phyloP scores from a whole-genome alignment of 2,329 filamentous ascomycete species.

The Bisporella sp. region DNA sequence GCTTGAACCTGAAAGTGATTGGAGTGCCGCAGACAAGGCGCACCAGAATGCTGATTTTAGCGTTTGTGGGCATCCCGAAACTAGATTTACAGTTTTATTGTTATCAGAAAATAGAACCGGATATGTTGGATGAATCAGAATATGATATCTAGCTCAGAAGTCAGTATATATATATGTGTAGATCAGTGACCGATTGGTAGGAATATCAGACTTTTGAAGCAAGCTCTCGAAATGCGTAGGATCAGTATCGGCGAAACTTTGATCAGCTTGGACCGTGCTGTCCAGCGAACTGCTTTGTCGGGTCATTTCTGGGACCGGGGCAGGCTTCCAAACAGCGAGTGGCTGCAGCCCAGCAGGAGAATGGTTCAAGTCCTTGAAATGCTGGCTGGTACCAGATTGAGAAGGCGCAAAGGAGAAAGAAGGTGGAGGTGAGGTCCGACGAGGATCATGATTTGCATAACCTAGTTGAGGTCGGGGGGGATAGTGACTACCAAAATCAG shows the following conservation, averaged over 20 bases:
- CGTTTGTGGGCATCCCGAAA: constrained; percentile 47
- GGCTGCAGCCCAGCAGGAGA: constrained; percentile 25
- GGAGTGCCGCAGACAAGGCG: constrained; percentile 53
- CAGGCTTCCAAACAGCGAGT: constrained; percentile 24
- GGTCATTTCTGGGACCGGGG: constrained; percentile 16
- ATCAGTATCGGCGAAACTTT: constrained; percentile 18
- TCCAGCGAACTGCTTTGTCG: constrained; percentile 22
- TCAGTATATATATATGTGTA: constrained; percentile 13
- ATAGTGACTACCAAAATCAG: constrained; percentile 36
- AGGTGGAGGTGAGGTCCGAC: constrained; percentile 15
- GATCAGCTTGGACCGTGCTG: constrained; percentile 17
- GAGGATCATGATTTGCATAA: constrained; percentile 19
- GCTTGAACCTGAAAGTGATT: constrained; percentile 39
- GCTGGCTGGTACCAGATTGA: constrained; percentile 9
- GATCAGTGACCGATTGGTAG: too few relatives aligned
- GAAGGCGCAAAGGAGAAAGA: constrained; percentile 9
- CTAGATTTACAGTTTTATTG: constrained; percentile 44
- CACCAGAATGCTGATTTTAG: constrained; percentile 59
- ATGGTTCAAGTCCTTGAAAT: constrained; percentile 22
- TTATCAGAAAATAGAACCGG: constrained; percentile 57
- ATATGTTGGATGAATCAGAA: constrained; percentile 58
- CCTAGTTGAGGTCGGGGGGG: constrained; percentile 21
- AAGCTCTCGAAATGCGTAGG: constrained; percentile 6
- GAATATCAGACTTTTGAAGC: too few relatives aligned
- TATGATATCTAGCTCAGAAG: constrained; percentile 48